Percentiles rank a stretch among this genome's conserved stretches.
Evolutionary conservation across 192 early-diverging fungal genomes (phyloP).

Genomic region (Rhizoclosmatium sp.): DNA sequence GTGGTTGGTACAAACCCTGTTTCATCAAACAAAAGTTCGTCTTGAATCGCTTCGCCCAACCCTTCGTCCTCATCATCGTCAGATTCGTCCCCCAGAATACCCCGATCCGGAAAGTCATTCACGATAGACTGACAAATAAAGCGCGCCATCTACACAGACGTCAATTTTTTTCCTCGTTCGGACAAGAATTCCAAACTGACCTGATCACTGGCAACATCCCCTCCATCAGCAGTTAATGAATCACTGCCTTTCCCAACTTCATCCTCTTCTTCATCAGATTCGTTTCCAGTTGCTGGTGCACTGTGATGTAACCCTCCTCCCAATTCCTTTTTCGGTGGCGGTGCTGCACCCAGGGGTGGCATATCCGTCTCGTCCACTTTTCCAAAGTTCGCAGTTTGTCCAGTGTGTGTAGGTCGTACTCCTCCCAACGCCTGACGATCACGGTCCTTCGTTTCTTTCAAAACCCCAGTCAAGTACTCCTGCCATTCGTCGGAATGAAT

Average conservation of each 20-base stretch:
- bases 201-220: slow-evolving; percentile 70
- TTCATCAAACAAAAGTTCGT: slow-evolving; percentile 30
- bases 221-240: slow-evolving; percentile 57
- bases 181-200: slow-evolving; percentile 46
- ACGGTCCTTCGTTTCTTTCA: slow-evolving; percentile 62
- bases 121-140: slow-evolving; percentile 76
- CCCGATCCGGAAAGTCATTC: slow-evolving; percentile 74
- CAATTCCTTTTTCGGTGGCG: slow-evolving; percentile 37
- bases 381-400: slow-evolving; percentile 38
- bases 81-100: slow-evolving; percentile 59
- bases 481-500: slow-evolving; percentile 61
- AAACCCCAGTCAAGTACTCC: slow-evolving; percentile 54
- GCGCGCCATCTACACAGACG: slow-evolving; percentile 65
- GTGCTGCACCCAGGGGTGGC: slow-evolving; percentile 25
- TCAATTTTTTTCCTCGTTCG: neutral
- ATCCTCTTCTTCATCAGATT: slow-evolving; percentile 67
- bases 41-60: slow-evolving; percentile 50
- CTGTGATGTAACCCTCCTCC: slow-evolving; percentile 23
- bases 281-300: slow-evolving; percentile 16
- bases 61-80: slow-evolving; percentile 70
- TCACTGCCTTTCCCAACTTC: slow-evolving; percentile 53
- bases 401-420: slow-evolving; percentile 54
- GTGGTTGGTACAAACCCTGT: slow-evolving; percentile 1
- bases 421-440: slow-evolving; percentile 66
- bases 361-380: slow-evolving; percentile 51